Evolutionary conservation across 176 grass and related monocot species (phyloP).

Genomic region (Phoenix roebelenii): DNA sequence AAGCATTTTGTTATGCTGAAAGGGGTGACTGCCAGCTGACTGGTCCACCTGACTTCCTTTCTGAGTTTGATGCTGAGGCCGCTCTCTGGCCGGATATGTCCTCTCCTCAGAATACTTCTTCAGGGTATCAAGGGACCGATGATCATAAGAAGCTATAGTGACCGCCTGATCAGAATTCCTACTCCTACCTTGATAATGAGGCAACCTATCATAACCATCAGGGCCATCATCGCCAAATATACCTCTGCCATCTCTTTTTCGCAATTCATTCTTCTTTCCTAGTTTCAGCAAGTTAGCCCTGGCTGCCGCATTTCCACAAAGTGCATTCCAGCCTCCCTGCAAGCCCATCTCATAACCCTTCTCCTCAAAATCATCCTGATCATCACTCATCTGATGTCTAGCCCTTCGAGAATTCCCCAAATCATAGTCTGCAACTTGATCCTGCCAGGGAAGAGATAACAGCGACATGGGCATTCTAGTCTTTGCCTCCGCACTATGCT

Average conservation of each 20-base stretch:
- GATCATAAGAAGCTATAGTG: conserved; percentile 53
- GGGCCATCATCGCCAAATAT: conserved; percentile 27
- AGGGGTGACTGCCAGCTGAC: conserved; percentile 16
- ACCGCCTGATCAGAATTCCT: conserved; percentile 35
- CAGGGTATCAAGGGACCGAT: conserved; percentile 29
- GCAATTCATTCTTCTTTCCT: conserved; percentile 50
- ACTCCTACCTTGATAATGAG: conserved; percentile 40
- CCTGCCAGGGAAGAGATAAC: conserved; percentile 15
- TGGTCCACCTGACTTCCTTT: conserved; percentile 26
- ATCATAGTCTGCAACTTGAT: conserved; percentile 25
- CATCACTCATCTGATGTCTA: conserved; percentile 20
- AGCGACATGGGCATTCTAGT: not conserved
- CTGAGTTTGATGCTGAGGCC: conserved; percentile 22
- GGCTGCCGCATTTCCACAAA: not conserved
- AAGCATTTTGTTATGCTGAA: not conserved
- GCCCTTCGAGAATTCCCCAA: conserved; percentile 16
- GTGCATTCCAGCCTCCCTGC: conserved; percentile 3
- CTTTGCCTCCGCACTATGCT: not conserved
- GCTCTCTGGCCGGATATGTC: conserved; percentile 25
- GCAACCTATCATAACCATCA: conserved; percentile 22
- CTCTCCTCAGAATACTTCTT: conserved; percentile 44
- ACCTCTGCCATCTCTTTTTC: conserved; percentile 31
- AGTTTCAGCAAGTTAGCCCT: conserved; percentile 32
- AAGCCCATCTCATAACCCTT: conserved; percentile 24
- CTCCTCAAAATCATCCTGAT: conserved; percentile 19